phyloP scores from a whole-genome alignment of 192 early-diverging fungal genomes.

The Umbelopsis sp. region DNA sequence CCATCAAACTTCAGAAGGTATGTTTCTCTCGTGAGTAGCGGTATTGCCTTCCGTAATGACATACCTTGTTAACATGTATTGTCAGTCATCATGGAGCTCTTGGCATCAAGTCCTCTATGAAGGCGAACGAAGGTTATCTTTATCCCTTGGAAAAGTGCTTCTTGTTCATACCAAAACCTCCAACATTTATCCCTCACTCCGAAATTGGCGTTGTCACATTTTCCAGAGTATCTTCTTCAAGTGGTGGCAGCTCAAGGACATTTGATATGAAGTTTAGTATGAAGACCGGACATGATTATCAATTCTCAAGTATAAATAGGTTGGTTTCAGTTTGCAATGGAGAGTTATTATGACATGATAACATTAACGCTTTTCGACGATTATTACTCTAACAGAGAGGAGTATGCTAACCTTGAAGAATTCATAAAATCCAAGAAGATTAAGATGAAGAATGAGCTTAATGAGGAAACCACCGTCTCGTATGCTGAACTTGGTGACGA shows the following conservation, averaged over 20 bases:
- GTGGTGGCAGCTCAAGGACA: slow-evolving; percentile 65
- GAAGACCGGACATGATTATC: slow-evolving; percentile 73
- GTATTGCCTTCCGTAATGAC: background rate
- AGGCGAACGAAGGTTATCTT: slow-evolving; percentile 93
- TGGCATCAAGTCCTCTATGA: slow-evolving; percentile 94
- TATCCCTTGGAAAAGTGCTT: slow-evolving; percentile 96
- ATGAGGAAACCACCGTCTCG: slow-evolving; percentile 46
- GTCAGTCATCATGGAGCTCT: slow-evolving; percentile 71
- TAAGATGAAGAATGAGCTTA: slow-evolving; percentile 75
- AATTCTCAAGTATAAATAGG: slow-evolving; percentile 87
- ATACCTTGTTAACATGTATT: slow-evolving; percentile 5
- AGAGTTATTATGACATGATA: background rate
- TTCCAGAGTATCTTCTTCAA: slow-evolving; percentile 69
- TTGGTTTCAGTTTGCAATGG: background rate
- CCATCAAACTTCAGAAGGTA: slow-evolving; percentile 39
- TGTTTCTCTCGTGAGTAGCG: background rate
- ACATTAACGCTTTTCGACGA: background rate
- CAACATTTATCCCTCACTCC: slow-evolving; percentile 82
- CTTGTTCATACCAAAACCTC: slow-evolving; percentile 91
- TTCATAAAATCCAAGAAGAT: slow-evolving; percentile 85
- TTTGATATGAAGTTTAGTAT: slow-evolving; percentile 96
- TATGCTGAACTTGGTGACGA: slow-evolving; percentile 44
- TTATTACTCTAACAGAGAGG: slow-evolving; percentile 59
- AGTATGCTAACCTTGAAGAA: slow-evolving; percentile 78
- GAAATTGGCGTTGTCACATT: slow-evolving; percentile 90